Percentiles rank a stretch among this genome's conserved stretches.
Evolutionary conservation across 495 filamentous ascomycete species (phyloP).

Genomic region (Xylaria nigripes): DNA sequence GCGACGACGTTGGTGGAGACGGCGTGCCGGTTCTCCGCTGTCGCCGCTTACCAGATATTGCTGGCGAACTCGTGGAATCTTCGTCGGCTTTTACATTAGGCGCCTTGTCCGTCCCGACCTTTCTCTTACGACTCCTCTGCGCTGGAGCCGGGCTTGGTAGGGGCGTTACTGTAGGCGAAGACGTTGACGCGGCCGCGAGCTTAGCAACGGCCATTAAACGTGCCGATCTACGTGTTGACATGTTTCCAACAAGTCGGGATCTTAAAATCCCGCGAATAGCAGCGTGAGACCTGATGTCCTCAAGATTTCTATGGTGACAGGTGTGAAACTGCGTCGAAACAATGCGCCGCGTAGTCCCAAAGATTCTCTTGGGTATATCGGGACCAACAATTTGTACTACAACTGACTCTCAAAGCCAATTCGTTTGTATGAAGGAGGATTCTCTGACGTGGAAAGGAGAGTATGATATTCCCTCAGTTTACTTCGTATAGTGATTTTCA

Average conservation of each 20-base stretch:
- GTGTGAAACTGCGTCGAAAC: neutral
- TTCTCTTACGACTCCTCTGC: slow-evolving; percentile 24
- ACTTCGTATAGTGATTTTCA: too few species aligned
- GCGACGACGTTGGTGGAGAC: slow-evolving; percentile 34
- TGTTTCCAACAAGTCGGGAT: slow-evolving; percentile 8
- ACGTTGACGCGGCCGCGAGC: slow-evolving; percentile 5
- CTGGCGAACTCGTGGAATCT: slow-evolving; percentile 10
- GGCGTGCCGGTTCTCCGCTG: slow-evolving; percentile 12
- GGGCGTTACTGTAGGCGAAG: slow-evolving; percentile 9
- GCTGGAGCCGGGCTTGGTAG: slow-evolving; percentile 13
- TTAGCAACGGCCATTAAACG: slow-evolving; percentile 43
- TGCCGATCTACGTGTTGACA: slow-evolving; percentile 53
- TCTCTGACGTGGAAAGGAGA: neutral
- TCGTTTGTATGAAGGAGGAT: neutral
- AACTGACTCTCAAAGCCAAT: neutral
- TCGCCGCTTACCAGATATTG: slow-evolving; percentile 31
- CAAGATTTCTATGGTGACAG: neutral
- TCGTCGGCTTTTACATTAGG: neutral
- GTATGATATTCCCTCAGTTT: too few species aligned
- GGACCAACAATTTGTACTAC: neutral
- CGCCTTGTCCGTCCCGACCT: slow-evolving; percentile 18
- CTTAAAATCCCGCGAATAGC: neutral
- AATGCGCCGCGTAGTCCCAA: neutral
- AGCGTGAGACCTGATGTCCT: neutral
- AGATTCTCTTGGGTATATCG: neutral